Percentiles rank a stretch among this genome's conserved stretches.
Evolutionary conservation across 768 basidiomycete species (phyloP).

Genomic region (Collybiopsis luxurians): DNA sequence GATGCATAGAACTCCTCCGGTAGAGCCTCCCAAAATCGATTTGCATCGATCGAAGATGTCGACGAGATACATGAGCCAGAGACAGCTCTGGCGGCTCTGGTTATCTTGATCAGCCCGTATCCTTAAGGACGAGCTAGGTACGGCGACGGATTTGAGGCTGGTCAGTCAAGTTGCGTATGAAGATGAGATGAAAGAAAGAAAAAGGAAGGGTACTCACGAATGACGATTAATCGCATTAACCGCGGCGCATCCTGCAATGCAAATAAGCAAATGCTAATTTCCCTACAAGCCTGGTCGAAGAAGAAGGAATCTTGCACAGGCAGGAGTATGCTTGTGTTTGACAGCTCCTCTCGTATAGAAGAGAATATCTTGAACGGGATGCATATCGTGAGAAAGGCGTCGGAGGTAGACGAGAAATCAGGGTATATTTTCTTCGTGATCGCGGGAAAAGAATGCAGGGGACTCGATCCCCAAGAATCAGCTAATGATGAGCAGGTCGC

Average conservation of each 20-base stretch:
- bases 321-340: constrained; percentile 28
- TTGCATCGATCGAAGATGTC: constrained; percentile 40
- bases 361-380: constrained; percentile 30
- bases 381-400: constrained; percentile 23
- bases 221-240: constrained; percentile 46
- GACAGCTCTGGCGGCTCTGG: constrained; percentile 34
- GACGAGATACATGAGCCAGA: constrained; percentile 41
- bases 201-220: constrained; percentile 20
- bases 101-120: constrained; percentile 40
- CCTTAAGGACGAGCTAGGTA: constrained; percentile 36
- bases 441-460: constrained; percentile 33
- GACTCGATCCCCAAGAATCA: constrained; percentile 31
- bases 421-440: constrained; percentile 26
- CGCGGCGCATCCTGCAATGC: constrained; percentile 43
- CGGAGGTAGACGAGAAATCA: constrained; percentile 31
- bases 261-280: constrained; percentile 39
- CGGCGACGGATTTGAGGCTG: constrained; percentile 44
- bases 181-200: background rate
- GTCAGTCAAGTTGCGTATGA: constrained; percentile 29
- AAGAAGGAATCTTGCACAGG: constrained; percentile 30
- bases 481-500: constrained; percentile 30
- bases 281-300: constrained; percentile 26
- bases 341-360: constrained; percentile 29
- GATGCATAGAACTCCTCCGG: constrained; percentile 37
- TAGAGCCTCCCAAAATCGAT: constrained; percentile 34